Percentiles rank a stretch among this genome's conserved stretches.
These are phyloP conservation scores for Termitomyces sp. DNA, from an alignment of 768 basidiomycete genomes.

Conservation along the genomic window DNA sequence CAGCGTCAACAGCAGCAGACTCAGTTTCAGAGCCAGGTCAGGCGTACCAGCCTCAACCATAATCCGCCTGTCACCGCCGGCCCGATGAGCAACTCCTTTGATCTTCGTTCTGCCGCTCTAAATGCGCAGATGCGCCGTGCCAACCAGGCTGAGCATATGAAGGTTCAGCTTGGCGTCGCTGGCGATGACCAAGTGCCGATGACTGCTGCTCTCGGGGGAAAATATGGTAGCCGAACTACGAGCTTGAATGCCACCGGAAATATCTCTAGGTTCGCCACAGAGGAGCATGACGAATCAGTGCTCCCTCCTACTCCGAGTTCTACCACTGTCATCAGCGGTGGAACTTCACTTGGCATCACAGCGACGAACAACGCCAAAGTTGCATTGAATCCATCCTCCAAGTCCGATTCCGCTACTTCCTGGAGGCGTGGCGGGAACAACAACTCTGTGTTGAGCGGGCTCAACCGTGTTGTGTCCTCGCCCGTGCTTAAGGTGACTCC, in stretches of 20 bases:
- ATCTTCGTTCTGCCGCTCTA: conserved; percentile 49
- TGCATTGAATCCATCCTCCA: conserved; percentile 47
- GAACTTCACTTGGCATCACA: conserved; percentile 57
- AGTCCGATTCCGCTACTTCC: conserved; percentile 72
- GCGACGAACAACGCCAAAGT: conserved; percentile 30
- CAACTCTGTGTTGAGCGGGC: conserved; percentile 63
- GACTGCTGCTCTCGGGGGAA: conserved; percentile 75
- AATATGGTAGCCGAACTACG: conserved; percentile 62
- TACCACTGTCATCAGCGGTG: conserved; percentile 68
- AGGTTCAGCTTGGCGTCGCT: conserved; percentile 49
- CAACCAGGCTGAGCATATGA: conserved; percentile 62
- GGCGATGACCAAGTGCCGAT: conserved; percentile 65
- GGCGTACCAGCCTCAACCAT: conserved; percentile 42
- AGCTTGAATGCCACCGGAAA: conserved; percentile 32
- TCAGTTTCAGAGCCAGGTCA: conserved; percentile 34
- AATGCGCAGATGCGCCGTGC: conserved; percentile 61
- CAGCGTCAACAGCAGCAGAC: conserved; percentile 46
- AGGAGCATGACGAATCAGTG: conserved; percentile 37
- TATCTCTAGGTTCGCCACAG: conserved; percentile 26
- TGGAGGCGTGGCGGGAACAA: conserved; percentile 77
- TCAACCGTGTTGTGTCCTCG: conserved; percentile 54
- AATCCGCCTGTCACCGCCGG: conserved; percentile 71
- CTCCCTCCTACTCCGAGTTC: conserved; percentile 53
- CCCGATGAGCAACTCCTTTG: conserved; percentile 57
- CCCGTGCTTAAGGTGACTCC: conserved; percentile 72